Percentiles rank a stretch among this genome's conserved stretches.
phyloP scores from a whole-genome alignment of 2,329 filamentous ascomycete species.

The Aspergillus sp. region DNA sequence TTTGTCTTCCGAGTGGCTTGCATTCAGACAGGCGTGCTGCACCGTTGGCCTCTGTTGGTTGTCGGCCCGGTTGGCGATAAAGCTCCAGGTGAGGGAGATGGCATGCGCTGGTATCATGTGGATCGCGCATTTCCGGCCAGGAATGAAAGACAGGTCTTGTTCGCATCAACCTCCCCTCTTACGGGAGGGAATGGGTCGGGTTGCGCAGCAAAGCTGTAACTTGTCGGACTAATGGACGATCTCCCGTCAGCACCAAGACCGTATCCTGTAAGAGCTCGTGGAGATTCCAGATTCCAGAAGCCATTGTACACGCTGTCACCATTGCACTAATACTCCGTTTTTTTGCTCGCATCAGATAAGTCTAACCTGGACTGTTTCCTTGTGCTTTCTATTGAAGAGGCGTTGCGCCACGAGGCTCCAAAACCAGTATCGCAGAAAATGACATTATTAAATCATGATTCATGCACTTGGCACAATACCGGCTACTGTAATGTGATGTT shows the following conservation, averaged over 20 bases:
- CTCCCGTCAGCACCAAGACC: constrained; percentile 12
- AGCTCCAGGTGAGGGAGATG: neutral
- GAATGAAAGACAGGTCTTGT: neutral
- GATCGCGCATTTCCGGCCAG: neutral
- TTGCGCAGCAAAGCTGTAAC: no score
- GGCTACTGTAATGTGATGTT: constrained; percentile 11
- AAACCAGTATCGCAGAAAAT: neutral
- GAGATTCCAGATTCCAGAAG: neutral
- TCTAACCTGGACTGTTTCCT: no score
- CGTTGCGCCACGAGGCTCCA: no score
- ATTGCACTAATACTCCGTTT: no score
- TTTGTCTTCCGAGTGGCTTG: neutral
- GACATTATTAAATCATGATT: neutral
- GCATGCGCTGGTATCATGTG: neutral
- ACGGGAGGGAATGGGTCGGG: neutral
- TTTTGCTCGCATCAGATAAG: no score
- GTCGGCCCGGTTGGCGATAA: no score
- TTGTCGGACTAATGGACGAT: constrained; percentile 16
- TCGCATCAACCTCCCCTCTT: neutral
- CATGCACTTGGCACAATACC: neutral
- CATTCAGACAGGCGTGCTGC: neutral
- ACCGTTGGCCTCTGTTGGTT: no score
- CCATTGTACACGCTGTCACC: no score
- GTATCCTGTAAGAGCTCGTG: neutral
- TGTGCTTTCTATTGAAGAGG: no score